Evolutionary conservation across 139 green algal species (phyloP), one percentile per base, ranked within the genome.

Genomic region (Closterium sp.): DNA sequence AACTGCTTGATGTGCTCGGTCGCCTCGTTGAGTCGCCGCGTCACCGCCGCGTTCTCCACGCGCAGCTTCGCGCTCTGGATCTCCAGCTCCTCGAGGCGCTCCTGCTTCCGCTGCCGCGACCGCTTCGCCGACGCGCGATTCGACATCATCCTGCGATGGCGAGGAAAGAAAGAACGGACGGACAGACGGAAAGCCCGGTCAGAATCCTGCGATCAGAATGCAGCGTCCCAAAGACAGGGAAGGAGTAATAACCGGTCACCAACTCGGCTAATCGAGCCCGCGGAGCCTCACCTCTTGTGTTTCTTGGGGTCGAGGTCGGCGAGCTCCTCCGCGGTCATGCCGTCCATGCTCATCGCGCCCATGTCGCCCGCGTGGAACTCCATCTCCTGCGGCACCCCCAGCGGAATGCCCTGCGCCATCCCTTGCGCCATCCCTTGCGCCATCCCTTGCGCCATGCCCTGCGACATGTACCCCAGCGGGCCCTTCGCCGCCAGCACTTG

Each of bases 71-170:
- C 55, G 16, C 12, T 33, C 34, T 91, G 85, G 25, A 91, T 83
- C 55, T 93, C 90, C 7, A 94, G 84, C 36, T 89, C 89, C 35
- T 55, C n/a, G 30, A 94, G 76, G 4, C 84, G 91, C 91, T 90
- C 88, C 91, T 94, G 91, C 89, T 83, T 85, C 33, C 91, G 34
- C 91, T 90, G 88, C 35, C 91, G 88, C 6, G 81, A 91, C 34
- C 91, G 76, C 85, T 89, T 88, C 84, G 91, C 91, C 7, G 91
- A 94, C 30, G 87, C 91, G 9, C 91, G 84, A 33, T 94, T 94
- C 35, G 89, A 93, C 35, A 93, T 69, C 88, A 94, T 93, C 66
- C 88, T 91, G 88, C 88, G 83, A 33, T 3, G 30, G 64, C 10
- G 25, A 86, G 1, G 83, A 86, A 16, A 86, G 21, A 12, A 23